A percentile compares a stretch with the other conserved stretches of the same genome.
These are phyloP conservation scores for Nigrograna mackinnonii DNA, from an alignment of 2,329 filamentous ascomycete species.

Conservation along the genomic window DNA sequence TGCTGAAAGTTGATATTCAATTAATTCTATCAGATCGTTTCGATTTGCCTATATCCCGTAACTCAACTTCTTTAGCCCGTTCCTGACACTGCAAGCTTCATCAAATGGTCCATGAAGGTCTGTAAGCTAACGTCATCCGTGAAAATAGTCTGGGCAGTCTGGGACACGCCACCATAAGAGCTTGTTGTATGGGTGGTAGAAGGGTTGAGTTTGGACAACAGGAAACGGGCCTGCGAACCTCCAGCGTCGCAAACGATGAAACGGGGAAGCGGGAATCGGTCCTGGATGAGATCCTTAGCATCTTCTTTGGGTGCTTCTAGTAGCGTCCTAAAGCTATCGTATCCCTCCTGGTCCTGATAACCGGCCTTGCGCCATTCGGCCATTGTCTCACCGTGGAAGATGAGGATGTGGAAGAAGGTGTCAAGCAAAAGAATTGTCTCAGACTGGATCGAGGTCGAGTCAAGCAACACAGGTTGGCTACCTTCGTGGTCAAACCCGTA, in stretches of 20 bases:
- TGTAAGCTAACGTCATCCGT: conserved; percentile 97
- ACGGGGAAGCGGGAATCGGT: conserved; percentile 95
- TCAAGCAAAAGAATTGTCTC: conserved; percentile 93
- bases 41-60: too few species aligned
- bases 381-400: conserved; percentile 98
- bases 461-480: conserved; percentile 87
- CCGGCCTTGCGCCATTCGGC: conserved; percentile 98
- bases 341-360: conserved; percentile 97
- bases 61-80: conserved; percentile 26
- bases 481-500: conserved; percentile 97
- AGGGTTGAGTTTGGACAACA: conserved; percentile 95
- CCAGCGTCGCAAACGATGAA: conserved; percentile 99
- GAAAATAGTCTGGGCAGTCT: conserved; percentile 96
- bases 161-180: conserved; percentile 85
- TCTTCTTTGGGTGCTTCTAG: conserved; percentile 96
- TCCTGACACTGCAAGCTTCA: conserved; percentile 69
- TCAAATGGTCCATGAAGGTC: conserved; percentile 99
- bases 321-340: conserved; percentile 89
- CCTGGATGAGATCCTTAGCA: conserved; percentile 94
- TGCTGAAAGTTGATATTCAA: conserved; percentile 6
- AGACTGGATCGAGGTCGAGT: conserved; percentile 94
- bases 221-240: conserved; percentile 94
- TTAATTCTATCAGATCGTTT: neutral
- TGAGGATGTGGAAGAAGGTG: conserved; percentile 99
- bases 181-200: conserved; percentile 95